Base-by-base conservation (phyloP, 2,329 filamentous ascomycete species). In the Scedosporium dehoogii region DNA sequence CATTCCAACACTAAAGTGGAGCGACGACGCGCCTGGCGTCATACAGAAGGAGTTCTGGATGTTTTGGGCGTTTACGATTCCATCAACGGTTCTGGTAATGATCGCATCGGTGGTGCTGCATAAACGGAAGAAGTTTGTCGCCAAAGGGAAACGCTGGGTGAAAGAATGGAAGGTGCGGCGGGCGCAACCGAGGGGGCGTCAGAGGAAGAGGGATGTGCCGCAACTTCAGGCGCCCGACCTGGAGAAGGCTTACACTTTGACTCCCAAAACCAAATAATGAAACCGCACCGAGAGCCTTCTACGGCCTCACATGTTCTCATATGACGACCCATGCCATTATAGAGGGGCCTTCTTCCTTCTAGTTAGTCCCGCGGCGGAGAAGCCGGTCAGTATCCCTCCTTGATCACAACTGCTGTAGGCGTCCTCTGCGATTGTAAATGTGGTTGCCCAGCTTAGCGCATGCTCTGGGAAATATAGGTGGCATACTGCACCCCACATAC, bases 1-100 rank as follows among this genome's bases (percentile, higher is more conserved):
- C 21, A 38, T 58, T 3, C 58, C 63, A 2, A 62, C 61, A 14
- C 59, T 64, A n/a, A 61, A 63, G 18, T 58, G 38, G 25, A 38
- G 55, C 12, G 23, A 42, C 44, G 41, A 61, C 6, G 16, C 9
- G 42, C 60, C 59, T 23, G 42, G 55, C 12, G 57, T 65, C 6
- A 58, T 41, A 6, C 38, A 62, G 27, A 23, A 23, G 6, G 59
- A 51, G 48, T 61, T 61, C 25, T 38, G 48, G 48, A 6, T 61
- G 21, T 60, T 61, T 33, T 63, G 61, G 59, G 58, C 63, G 3
- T 53, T 63, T 56, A 55, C 62, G n/a, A 41, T 62, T 5, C 61
- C 61, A 7, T n/a, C 55, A 14, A 65, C 62, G 2, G 9, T 60
- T 6, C 10, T 63, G 2, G 57, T 62, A 2, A 58, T 63, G 44